Conservation (phyloP, 306 rosid species). For the Rosa lucieae region DNA sequence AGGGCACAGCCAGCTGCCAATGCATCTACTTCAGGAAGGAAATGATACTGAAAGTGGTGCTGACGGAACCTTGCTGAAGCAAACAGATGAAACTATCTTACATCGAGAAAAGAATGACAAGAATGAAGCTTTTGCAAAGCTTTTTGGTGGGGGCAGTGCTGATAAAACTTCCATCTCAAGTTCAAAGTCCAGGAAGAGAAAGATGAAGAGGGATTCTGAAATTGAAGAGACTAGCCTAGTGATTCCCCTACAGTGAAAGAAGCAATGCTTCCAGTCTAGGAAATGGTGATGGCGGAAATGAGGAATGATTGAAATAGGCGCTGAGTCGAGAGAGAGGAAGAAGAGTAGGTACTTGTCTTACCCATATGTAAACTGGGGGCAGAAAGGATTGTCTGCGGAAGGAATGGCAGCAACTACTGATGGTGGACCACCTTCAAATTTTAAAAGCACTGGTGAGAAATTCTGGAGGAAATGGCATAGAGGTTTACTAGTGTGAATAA, state of each 20-base stretch:
- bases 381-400: conserved; percentile 36
- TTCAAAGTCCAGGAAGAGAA: conserved; percentile 31
- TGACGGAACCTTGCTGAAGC: background rate
- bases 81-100: conserved; percentile 5
- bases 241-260: conserved; percentile 14
- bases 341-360: conserved; percentile 82
- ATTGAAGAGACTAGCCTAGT: background rate
- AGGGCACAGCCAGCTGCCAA: conserved; percentile 48
- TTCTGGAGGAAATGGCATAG: conserved; percentile 69
- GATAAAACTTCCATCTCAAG: conserved; percentile 1
- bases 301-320: conserved; percentile 33
- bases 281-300: conserved; percentile 12
- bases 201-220: conserved; percentile 26
- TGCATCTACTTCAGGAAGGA: conserved; percentile 38
- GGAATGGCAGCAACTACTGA: conserved; percentile 23
- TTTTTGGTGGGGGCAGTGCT: conserved; percentile 8
- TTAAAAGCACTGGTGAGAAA: conserved; percentile 49
- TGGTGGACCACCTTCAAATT: conserved; percentile 25
- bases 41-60: conserved; percentile 19
- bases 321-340: conserved; percentile 64
- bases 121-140: conserved; percentile 1
- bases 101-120: conserved; percentile 14
- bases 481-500: conserved; percentile 38
- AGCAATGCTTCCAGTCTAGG: conserved; percentile 15
- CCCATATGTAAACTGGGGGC: conserved; percentile 60